Conservation (phyloP, 2,329 filamentous ascomycete species). For the Exserohilum turcica region DNA sequence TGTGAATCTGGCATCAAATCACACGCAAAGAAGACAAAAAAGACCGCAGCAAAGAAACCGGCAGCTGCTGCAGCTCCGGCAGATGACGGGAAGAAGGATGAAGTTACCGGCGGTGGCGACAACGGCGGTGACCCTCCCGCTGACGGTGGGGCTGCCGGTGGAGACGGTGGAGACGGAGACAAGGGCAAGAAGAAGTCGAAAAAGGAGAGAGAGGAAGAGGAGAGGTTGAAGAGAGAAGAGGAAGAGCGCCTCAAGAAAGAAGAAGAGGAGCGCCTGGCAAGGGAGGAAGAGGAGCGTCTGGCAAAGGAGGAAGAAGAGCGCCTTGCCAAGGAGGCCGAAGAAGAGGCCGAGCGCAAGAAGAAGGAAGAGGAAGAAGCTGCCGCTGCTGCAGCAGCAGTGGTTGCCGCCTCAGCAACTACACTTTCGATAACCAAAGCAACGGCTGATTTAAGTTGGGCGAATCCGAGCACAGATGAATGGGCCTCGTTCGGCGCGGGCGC, state of each 20-base stretch:
- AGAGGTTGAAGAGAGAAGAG: slow-evolving; percentile 44
- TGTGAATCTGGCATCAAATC: slow-evolving; percentile 57
- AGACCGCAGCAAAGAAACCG: slow-evolving; percentile 42
- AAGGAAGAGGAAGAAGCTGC: slow-evolving; percentile 44
- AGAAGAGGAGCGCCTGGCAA: slow-evolving; percentile 41
- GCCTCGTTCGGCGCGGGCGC: slow-evolving; percentile 26
- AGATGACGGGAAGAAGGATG: slow-evolving; percentile 55
- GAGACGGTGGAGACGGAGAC: slow-evolving; percentile 39
- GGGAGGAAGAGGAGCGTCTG: slow-evolving; percentile 46
- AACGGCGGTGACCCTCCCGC: slow-evolving; percentile 44
- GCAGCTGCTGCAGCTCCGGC: slow-evolving; percentile 40
- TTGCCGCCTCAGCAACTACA: slow-evolving; percentile 34
- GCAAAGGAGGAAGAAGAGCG: slow-evolving; percentile 40
- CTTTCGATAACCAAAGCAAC: slow-evolving; percentile 31
- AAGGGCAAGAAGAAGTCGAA: slow-evolving; percentile 50
- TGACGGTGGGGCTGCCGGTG: slow-evolving; percentile 44
- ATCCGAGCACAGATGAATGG: slow-evolving; percentile 41
- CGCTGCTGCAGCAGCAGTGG: slow-evolving; percentile 37
- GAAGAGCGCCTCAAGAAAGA: slow-evolving; percentile 47
- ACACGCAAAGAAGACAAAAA: slow-evolving; percentile 61
- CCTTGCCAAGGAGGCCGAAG: slow-evolving; percentile 46
- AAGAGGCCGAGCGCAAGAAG: slow-evolving; percentile 47
- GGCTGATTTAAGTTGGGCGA: slow-evolving; percentile 38
- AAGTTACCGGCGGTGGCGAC: slow-evolving; percentile 41
- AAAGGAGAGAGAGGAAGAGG: slow-evolving; percentile 46